Percentiles rank a stretch among this genome's conserved stretches.
These are phyloP conservation scores for Lactarius tabidus DNA, from an alignment of 768 basidiomycete genomes.

Conservation along the genomic window DNA sequence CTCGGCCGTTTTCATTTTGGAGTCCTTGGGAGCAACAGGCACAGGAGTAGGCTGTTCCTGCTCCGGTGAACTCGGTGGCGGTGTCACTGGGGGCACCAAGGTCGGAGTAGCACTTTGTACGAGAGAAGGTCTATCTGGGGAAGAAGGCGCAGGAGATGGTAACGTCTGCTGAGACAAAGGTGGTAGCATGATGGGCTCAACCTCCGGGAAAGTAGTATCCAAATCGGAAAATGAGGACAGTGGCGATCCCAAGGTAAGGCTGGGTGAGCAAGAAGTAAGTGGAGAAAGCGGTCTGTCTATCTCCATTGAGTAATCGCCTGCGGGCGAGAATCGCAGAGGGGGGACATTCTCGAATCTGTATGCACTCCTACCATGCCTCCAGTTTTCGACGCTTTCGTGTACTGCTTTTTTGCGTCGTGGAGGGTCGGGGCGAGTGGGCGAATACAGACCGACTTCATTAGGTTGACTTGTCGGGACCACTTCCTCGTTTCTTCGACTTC, in stretches of 20 bases:
- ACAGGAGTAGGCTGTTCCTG: conserved; percentile 29
- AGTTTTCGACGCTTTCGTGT: conserved; percentile 18
- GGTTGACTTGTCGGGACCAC: conserved; percentile 21
- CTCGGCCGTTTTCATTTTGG: conserved; percentile 45
- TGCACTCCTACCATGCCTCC: conserved; percentile 17
- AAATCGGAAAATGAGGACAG: conserved; percentile 15
- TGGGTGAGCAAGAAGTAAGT: conserved; percentile 13
- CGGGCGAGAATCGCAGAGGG: conserved; percentile 5
- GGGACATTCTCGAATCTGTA: conserved; percentile 8
- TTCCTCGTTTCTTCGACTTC: neutral
- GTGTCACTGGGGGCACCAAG: conserved; percentile 29
- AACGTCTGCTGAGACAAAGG: conserved; percentile 1
- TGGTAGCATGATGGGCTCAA: neutral
- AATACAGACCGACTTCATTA: conserved; percentile 18
- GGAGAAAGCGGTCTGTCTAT: conserved; percentile 14
- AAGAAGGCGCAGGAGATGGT: conserved; percentile 15
- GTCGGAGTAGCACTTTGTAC: neutral
- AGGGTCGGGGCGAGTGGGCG: conserved; percentile 7
- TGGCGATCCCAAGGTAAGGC: conserved; percentile 5
- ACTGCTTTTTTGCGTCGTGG: neutral
- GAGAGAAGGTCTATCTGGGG: neutral
- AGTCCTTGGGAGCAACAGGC: conserved; percentile 34
- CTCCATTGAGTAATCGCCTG: conserved; percentile 17
- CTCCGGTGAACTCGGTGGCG: conserved; percentile 26
- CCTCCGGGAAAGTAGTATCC: neutral